These are phyloP conservation scores for Cornus suecica DNA, from an alignment of 148 eudicot genomes.

Conservation along the genomic window DNA sequence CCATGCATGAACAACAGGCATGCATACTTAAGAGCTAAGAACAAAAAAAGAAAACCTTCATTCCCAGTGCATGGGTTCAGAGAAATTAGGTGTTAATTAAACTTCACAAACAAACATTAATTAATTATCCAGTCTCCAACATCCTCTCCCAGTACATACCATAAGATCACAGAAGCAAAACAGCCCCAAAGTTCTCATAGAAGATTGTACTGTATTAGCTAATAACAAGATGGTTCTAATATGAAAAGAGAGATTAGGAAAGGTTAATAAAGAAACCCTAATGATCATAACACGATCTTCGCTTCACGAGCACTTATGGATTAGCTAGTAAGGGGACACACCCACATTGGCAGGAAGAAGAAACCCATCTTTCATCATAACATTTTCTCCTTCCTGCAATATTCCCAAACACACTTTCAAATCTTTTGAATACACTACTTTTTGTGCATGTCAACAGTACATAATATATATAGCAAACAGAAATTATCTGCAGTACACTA, in stretches of 20 bases:
- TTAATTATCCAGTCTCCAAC: slow-evolving; percentile 1
- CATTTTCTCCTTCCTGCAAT: slow-evolving; percentile 74
- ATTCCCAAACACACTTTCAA: background rate
- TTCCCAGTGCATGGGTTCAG: slow-evolving; percentile 4
- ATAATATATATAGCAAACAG: too few relatives aligned
- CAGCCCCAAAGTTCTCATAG: background rate
- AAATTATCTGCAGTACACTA: too few relatives aligned
- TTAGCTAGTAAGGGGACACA: slow-evolving; percentile 59
- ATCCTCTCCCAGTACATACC: slow-evolving; percentile 14
- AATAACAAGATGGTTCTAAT: background rate
- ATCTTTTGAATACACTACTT: background rate
- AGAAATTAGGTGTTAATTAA: background rate
- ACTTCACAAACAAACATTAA: background rate
- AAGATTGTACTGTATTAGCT: too few relatives aligned
- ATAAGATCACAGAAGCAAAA: slow-evolving; percentile 3
- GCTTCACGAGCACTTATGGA: background rate
- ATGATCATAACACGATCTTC: too few relatives aligned
- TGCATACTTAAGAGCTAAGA: too few relatives aligned
- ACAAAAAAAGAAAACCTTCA: too few relatives aligned
- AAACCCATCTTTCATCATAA: slow-evolving; percentile 81
- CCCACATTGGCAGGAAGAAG: slow-evolving; percentile 75
- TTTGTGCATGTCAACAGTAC: background rate
- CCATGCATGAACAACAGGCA: too few relatives aligned
- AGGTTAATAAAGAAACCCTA: background rate
- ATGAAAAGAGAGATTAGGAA: background rate